Evolutionary conservation across 2,329 filamentous ascomycete genomes (phyloP).

Genomic region (Talaromyces rugulosus): DNA sequence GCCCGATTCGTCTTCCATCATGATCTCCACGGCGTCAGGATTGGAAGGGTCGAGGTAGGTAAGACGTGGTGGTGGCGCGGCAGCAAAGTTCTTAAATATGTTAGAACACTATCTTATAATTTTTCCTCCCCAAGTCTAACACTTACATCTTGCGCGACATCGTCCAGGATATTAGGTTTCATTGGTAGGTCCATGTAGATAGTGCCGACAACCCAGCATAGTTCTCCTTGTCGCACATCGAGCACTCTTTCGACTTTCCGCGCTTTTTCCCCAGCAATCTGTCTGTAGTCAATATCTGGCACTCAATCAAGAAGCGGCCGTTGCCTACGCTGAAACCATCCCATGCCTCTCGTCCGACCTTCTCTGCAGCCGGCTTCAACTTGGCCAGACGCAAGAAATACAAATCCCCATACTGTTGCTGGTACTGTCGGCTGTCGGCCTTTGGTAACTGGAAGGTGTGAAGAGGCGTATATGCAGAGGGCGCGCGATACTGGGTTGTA

Average conservation of each 20-base stretch:
- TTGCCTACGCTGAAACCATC: constrained; percentile 58
- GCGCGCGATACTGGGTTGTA: constrained; percentile 48
- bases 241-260: constrained; percentile 80
- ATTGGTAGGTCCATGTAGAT: constrained; percentile 96
- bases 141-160: constrained; percentile 84
- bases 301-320: constrained; percentile 60
- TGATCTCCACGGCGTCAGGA: constrained; percentile 56
- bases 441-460: constrained; percentile 69
- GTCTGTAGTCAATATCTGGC: constrained; percentile 1
- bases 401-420: constrained; percentile 96
- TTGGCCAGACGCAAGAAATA: constrained; percentile 89
- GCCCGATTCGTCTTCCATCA: constrained; percentile 94
- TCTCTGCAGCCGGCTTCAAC: constrained; percentile 78
- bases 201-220: constrained; percentile 93
- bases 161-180: constrained; percentile 93
- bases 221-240: constrained; percentile 89
- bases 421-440: constrained; percentile 64
- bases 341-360: constrained; percentile 72
- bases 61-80: constrained; percentile 69
- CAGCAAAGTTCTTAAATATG: constrained; percentile 70
- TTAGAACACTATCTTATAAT: not conserved
- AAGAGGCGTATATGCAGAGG: constrained; percentile 68
- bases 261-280: constrained; percentile 72
- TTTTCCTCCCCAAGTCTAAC: not conserved
- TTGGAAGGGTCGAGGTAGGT: constrained; percentile 64